These are phyloP conservation scores for Lipomyces spencermartinsiae DNA, from an alignment of 805 yeast genomes.

Conservation along the genomic window DNA sequence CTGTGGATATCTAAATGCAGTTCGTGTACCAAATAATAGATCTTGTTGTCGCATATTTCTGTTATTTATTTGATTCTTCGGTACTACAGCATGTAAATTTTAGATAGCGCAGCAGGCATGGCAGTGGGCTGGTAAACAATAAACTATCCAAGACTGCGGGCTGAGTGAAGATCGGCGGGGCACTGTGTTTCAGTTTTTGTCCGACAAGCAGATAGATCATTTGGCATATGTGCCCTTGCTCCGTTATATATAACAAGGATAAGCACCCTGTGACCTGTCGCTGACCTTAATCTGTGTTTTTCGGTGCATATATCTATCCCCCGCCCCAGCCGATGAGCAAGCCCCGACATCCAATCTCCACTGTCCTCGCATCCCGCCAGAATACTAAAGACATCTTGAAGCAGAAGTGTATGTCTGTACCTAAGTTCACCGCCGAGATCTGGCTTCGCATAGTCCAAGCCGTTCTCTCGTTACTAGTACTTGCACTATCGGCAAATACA, in stretches of 20 bases:
- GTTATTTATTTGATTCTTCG: no score
- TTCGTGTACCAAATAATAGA: no score
- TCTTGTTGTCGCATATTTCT: no score
- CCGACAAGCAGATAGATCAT: no score
- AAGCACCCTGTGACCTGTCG: not conserved
- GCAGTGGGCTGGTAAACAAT: no score
- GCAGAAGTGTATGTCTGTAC: not conserved
- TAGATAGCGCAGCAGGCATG: no score
- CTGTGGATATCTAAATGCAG: no score
- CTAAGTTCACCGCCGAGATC: not conserved
- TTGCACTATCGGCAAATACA: conserved; percentile 22
- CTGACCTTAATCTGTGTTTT: not conserved
- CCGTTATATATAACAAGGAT: not conserved
- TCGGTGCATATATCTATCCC: not conserved
- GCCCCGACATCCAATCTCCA: not conserved
- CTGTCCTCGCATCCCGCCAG: not conserved
- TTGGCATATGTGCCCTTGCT: not conserved
- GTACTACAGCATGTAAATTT: no score
- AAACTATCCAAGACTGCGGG: no score
- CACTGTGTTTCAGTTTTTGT: no score
- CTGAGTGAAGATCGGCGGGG: no score
- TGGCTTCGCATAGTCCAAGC: conserved; percentile 15
- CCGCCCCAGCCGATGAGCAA: not conserved
- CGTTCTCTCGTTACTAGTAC: conserved; percentile 21
- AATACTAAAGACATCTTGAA: not conserved